Percentiles rank a stretch among this genome's conserved stretches.
These are phyloP conservation scores for Kodamaea laetipori DNA, from an alignment of 805 yeast genomes.

Conservation along the genomic window DNA sequence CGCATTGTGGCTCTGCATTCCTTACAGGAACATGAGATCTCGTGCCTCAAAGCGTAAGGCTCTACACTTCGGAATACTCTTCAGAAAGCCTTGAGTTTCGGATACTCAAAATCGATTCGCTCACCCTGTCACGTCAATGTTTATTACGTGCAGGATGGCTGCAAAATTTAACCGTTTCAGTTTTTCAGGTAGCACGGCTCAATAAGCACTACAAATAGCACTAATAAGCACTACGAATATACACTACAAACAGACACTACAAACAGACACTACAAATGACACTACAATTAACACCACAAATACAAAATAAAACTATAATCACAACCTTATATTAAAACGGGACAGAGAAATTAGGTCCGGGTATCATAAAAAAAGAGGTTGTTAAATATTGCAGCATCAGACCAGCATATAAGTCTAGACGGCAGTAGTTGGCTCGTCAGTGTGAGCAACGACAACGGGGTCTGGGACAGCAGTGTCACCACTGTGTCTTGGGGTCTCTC, in stretches of 20 bases:
- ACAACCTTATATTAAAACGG: background rate
- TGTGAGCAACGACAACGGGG: background rate
- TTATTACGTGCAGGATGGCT: background rate
- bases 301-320: background rate
- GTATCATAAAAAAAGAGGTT: background rate
- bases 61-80: no score
- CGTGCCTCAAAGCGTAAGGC: no score
- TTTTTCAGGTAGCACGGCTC: no score
- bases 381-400: no score
- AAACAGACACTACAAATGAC: no score
- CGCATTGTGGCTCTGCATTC: no score
- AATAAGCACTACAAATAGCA: no score
- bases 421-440: constrained; percentile 4
- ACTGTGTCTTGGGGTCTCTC: constrained; percentile 42
- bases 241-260: no score
- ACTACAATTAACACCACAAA: background rate
- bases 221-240: background rate
- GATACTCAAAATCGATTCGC: no score
- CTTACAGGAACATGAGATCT: no score
- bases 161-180: background rate
- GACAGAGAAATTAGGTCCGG: constrained; percentile 4
- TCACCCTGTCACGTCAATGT: background rate
- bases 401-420: background rate
- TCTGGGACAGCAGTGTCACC: constrained; percentile 46
- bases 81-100: no score